phyloP scores from a whole-genome alignment of 768 basidiomycete genomes.

The Xanthoconium purpureum region DNA sequence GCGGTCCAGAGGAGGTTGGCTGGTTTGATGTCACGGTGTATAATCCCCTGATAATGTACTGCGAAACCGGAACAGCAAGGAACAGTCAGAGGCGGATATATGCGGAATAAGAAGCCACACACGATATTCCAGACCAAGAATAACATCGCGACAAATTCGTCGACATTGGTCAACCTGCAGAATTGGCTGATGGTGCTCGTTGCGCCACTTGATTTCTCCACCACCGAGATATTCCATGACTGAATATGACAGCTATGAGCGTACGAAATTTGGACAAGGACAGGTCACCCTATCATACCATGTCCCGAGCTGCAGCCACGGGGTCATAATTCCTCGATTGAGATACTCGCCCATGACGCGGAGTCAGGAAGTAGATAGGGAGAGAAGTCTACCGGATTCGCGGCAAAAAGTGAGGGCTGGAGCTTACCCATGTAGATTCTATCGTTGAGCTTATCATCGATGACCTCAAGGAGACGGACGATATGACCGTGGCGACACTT shows the following conservation, averaged over 20 bases:
- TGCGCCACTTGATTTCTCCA: constrained; percentile 91
- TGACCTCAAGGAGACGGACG: constrained; percentile 87
- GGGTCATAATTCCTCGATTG: constrained; percentile 32
- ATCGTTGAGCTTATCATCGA: constrained; percentile 84
- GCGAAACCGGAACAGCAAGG: not conserved
- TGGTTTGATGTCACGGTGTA: constrained; percentile 99
- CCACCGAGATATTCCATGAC: constrained; percentile 97
- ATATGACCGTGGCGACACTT: constrained; percentile 89
- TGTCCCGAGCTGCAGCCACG: constrained; percentile 32
- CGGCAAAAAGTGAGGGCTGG: constrained; percentile 7
- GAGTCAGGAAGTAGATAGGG: constrained; percentile 23
- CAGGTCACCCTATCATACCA: constrained; percentile 27
- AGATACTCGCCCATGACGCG: constrained; percentile 30
- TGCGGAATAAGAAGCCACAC: constrained; percentile 36
- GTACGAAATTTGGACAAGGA: constrained; percentile 5
- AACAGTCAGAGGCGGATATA: constrained; percentile 1
- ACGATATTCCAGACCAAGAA: constrained; percentile 95
- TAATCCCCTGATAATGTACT: constrained; percentile 98
- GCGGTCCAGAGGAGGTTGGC: constrained; percentile 91
- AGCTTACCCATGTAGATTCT: constrained; percentile 91
- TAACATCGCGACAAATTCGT: constrained; percentile 87
- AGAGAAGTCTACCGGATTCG: constrained; percentile 13
- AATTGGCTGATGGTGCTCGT: constrained; percentile 61
- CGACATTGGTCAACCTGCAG: constrained; percentile 80
- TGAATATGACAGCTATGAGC: constrained; percentile 34